A percentile compares a stretch with the other conserved stretches of the same genome.
Conservation (phyloP, 768 basidiomycete species). For the Lentinula boryana region DNA sequence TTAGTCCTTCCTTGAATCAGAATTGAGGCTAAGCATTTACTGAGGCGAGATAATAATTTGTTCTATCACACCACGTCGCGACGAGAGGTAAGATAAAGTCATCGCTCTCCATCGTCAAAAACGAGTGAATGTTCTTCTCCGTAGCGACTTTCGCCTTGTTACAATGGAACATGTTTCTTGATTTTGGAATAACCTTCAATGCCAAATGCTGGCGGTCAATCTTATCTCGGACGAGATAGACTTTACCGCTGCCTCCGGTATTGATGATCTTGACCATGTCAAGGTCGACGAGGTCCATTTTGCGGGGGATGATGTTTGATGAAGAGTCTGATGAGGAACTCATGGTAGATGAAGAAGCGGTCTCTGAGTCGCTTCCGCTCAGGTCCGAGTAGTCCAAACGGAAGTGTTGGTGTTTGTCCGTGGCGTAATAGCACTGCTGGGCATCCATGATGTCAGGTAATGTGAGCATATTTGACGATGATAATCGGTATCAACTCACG, state of each 20-base stretch:
- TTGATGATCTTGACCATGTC: constrained; percentile 7
- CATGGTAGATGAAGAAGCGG: neutral
- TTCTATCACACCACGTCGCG: constrained; percentile 16
- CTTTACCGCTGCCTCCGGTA: constrained; percentile 10
- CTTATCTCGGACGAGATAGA: constrained; percentile 14
- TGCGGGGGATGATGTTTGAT: neutral
- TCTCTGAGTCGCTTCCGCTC: neutral
- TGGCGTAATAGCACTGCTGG: constrained; percentile 3
- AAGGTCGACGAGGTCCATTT: constrained; percentile 6
- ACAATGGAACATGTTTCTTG: neutral
- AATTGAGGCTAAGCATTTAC: constrained; percentile 7
- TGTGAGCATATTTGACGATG: neutral
- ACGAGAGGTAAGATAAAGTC: constrained; percentile 14
- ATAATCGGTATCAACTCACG: neutral
- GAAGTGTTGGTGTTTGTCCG: neutral
- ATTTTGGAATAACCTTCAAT: constrained; percentile 16
- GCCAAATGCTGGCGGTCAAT: constrained; percentile 8
- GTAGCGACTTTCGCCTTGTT: constrained; percentile 6
- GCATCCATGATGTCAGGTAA: neutral
- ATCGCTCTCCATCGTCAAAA: constrained; percentile 7
- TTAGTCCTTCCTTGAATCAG: neutral
- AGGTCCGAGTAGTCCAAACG: neutral
- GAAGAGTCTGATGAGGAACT: neutral
- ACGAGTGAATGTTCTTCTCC: constrained; percentile 8
- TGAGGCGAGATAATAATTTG: constrained; percentile 17